A percentile compares a stretch with the other conserved stretches of the same genome.
Conservation (phyloP, 2,329 filamentous ascomycete species). For the Bipolaris zeicola region DNA sequence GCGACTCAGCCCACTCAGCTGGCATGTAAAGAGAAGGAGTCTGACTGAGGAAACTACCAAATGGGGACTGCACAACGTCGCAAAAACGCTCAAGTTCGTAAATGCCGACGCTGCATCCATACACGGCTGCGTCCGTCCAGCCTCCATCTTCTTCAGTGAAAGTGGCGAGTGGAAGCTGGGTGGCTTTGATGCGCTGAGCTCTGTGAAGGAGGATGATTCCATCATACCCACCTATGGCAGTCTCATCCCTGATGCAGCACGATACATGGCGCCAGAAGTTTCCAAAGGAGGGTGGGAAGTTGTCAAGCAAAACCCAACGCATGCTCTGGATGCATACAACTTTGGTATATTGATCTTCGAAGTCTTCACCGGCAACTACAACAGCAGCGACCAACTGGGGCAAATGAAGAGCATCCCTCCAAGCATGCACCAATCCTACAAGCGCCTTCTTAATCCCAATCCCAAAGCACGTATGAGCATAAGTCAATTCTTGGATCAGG, state of each 20-base stretch:
- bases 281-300: slow-evolving; percentile 87
- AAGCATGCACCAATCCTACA: slow-evolving; percentile 89
- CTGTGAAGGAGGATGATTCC: slow-evolving; percentile 93
- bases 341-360: slow-evolving; percentile 86
- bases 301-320: slow-evolving; percentile 80
- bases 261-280: slow-evolving; percentile 87
- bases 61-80: slow-evolving; percentile 90
- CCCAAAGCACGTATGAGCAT: slow-evolving; percentile 87
- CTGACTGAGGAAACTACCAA: slow-evolving; percentile 90
- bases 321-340: slow-evolving; percentile 85
- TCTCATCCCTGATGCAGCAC: slow-evolving; percentile 79
- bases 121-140: slow-evolving; percentile 83
- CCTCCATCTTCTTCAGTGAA: slow-evolving; percentile 90
- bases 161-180: slow-evolving; percentile 98
- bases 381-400: slow-evolving; percentile 76
- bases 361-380: slow-evolving; percentile 86
- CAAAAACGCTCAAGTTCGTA: slow-evolving; percentile 94
- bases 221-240: slow-evolving; percentile 91
- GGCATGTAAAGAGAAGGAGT: slow-evolving; percentile 88
- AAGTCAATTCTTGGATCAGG: slow-evolving; percentile 87
- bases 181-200: slow-evolving; percentile 92
- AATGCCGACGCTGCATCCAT: slow-evolving; percentile 92
- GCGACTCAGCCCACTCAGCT: slow-evolving; percentile 81
- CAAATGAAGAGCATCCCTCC: slow-evolving; percentile 86
- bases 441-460: slow-evolving; percentile 83